These are phyloP conservation scores for Wickerhamomyces sydowiorum DNA, from an alignment of 805 yeast species.

Conservation along the genomic window DNA sequence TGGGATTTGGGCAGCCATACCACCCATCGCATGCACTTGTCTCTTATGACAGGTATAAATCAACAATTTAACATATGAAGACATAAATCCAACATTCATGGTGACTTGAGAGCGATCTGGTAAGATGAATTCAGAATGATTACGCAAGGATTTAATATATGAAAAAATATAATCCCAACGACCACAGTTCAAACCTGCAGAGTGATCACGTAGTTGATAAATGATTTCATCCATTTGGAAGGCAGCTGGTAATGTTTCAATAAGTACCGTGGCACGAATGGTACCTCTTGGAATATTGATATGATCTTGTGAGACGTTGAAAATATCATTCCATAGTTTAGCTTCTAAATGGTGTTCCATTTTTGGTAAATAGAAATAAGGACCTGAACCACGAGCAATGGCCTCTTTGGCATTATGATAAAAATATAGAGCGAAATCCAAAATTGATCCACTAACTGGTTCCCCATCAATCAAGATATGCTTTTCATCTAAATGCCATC, in stretches of 20 bases:
- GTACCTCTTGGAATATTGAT: constrained; percentile 68
- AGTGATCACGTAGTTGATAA: constrained; percentile 70
- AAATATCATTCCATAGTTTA: constrained; percentile 76
- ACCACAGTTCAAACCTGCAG: constrained; percentile 81
- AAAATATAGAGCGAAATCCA: constrained; percentile 76
- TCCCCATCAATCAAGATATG: constrained; percentile 69
- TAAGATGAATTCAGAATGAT: constrained; percentile 56
- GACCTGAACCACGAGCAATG: constrained; percentile 63
- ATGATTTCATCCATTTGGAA: constrained; percentile 84
- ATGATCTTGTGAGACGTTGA: constrained; percentile 70
- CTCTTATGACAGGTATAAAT: constrained; percentile 72
- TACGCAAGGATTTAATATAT: constrained; percentile 70
- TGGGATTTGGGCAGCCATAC: constrained; percentile 87
- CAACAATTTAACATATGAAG: constrained; percentile 66
- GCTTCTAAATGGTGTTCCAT: constrained; percentile 87
- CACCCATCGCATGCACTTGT: constrained; percentile 85
- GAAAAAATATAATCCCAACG: constrained; percentile 88
- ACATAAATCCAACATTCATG: constrained; percentile 79
- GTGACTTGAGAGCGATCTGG: constrained; percentile 81
- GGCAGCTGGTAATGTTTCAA: constrained; percentile 81
- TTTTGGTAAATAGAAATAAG: constrained; percentile 78
- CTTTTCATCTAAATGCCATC: constrained; percentile 79
- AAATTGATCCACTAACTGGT: constrained; percentile 70
- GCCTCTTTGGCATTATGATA: constrained; percentile 66
- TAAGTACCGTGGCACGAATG: constrained; percentile 73